Evolutionary conservation across 1,284 basidiomycete genomes (phyloP).

Genomic region (Tausonia pullulans): DNA sequence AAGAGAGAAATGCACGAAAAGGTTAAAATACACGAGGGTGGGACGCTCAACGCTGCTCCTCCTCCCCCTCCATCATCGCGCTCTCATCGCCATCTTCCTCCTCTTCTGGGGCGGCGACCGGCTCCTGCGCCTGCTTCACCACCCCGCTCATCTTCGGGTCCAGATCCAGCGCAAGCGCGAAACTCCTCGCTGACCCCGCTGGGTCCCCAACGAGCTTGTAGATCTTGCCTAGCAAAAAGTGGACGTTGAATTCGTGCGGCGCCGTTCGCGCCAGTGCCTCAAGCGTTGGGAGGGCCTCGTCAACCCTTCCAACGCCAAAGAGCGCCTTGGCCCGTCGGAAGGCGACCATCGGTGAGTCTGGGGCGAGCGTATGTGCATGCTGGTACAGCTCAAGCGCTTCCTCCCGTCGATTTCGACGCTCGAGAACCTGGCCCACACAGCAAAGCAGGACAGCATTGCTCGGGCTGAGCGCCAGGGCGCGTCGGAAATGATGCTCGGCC

Average conservation of each 20-base stretch:
- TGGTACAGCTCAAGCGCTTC: constrained; percentile 67
- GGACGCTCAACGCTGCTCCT: no score
- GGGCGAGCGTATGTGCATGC: constrained; percentile 58
- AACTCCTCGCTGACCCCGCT: constrained; percentile 64
- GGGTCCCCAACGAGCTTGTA: constrained; percentile 46
- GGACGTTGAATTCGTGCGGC: constrained; percentile 86
- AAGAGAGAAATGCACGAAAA: no score
- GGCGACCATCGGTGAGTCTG: constrained; percentile 74
- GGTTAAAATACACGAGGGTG: no score
- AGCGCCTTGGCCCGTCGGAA: constrained; percentile 83
- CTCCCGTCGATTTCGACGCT: constrained; percentile 59
- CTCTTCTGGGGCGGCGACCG: constrained; percentile 9
- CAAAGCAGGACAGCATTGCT: constrained; percentile 79
- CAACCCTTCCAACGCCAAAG: constrained; percentile 65
- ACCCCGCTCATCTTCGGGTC: constrained; percentile 39
- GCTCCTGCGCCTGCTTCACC: constrained; percentile 26
- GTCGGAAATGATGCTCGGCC: constrained; percentile 88
- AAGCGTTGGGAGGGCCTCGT: constrained; percentile 71
- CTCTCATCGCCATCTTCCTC: constrained; percentile 18
- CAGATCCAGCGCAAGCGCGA: constrained; percentile 72
- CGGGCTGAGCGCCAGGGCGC: constrained; percentile 79
- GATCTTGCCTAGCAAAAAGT: constrained; percentile 86
- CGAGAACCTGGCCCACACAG: constrained; percentile 79
- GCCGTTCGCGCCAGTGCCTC: constrained; percentile 63
- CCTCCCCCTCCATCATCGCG: constrained; percentile 8